A percentile compares a stretch with the other conserved stretches of the same genome.
phyloP scores from a whole-genome alignment of 345 rosid species.

The Mangifera indica region DNA sequence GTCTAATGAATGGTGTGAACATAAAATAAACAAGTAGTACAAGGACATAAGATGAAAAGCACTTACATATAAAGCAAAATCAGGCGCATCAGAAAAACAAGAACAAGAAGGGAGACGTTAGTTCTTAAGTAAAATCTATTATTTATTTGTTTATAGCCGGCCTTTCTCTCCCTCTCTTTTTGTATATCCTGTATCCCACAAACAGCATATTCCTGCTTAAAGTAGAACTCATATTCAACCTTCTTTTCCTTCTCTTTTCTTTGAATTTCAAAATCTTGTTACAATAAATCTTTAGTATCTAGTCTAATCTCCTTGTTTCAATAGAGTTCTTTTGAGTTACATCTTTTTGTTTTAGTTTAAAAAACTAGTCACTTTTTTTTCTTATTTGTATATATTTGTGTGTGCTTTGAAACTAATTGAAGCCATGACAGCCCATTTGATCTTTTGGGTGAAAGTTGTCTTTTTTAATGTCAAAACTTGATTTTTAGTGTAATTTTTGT shows the following conservation, averaged over 20 bases:
- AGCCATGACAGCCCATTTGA: background rate
- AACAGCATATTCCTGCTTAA: background rate
- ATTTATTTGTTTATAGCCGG: background rate
- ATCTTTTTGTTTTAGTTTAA: background rate
- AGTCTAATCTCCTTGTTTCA: background rate
- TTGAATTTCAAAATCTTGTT: conserved; percentile 1
- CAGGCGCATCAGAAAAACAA: background rate
- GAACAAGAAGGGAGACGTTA: background rate
- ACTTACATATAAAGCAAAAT: background rate
- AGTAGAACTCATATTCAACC: background rate
- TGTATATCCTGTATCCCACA: background rate
- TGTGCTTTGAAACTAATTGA: background rate
- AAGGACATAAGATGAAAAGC: background rate
- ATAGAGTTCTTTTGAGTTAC: background rate
- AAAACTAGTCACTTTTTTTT: background rate
- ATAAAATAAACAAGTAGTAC: background rate
- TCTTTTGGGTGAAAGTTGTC: background rate
- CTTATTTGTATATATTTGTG: background rate
- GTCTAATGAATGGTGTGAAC: too few relatives aligned
- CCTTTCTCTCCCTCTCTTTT: background rate
- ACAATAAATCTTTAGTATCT: conserved; percentile 1
- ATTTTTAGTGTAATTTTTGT: background rate
- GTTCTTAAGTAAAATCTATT: background rate
- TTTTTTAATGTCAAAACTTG: background rate
- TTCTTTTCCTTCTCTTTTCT: background rate